phyloP scores from a whole-genome alignment of 805 yeast species.

The Teunomyces aglyptinius region DNA sequence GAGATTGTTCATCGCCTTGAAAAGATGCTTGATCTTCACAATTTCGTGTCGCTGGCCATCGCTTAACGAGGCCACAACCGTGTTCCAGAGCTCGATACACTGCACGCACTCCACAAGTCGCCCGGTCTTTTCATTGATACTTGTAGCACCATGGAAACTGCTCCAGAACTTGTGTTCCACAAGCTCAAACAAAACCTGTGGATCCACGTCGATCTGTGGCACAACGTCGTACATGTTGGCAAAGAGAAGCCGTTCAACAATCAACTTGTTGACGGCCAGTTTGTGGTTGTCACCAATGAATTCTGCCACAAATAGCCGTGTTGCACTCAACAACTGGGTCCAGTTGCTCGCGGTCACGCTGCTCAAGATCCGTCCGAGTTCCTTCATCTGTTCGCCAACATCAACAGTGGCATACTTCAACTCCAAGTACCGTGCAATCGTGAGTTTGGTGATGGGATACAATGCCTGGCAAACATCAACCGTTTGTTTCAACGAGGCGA shows the following conservation, averaged over 20 bases:
- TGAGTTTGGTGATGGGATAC: slow-evolving; percentile 34
- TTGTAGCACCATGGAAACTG: slow-evolving; percentile 26
- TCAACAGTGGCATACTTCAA: slow-evolving; percentile 13
- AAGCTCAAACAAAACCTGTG: slow-evolving; percentile 14
- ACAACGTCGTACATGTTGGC: slow-evolving; percentile 25
- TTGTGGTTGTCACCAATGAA: slow-evolving; percentile 17
- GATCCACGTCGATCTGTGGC: slow-evolving; percentile 6
- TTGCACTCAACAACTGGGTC: slow-evolving; percentile 8
- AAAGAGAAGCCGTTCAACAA: slow-evolving; percentile 29
- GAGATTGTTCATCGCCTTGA: slow-evolving; percentile 34
- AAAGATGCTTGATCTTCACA: slow-evolving; percentile 29
- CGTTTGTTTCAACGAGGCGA: slow-evolving; percentile 17
- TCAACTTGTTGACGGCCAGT: slow-evolving; percentile 16
- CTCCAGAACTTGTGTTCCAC: slow-evolving; percentile 34
- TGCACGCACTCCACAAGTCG: slow-evolving; percentile 22
- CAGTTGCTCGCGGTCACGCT: slow-evolving; percentile 5
- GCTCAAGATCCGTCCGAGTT: slow-evolving; percentile 1
- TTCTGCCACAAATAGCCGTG: slow-evolving; percentile 4
- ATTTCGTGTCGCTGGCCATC: slow-evolving; percentile 7
- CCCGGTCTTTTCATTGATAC: slow-evolving; percentile 34
- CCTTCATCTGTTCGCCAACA: slow-evolving; percentile 4
- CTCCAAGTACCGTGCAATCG: slow-evolving; percentile 27
- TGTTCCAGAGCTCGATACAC: slow-evolving; percentile 28
- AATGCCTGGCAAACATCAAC: slow-evolving; percentile 31
- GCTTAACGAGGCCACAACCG: slow-evolving; percentile 3